Evolutionary conservation across 305 asterid genomes (phyloP).

Genomic region (Fraxinus albicans): DNA sequence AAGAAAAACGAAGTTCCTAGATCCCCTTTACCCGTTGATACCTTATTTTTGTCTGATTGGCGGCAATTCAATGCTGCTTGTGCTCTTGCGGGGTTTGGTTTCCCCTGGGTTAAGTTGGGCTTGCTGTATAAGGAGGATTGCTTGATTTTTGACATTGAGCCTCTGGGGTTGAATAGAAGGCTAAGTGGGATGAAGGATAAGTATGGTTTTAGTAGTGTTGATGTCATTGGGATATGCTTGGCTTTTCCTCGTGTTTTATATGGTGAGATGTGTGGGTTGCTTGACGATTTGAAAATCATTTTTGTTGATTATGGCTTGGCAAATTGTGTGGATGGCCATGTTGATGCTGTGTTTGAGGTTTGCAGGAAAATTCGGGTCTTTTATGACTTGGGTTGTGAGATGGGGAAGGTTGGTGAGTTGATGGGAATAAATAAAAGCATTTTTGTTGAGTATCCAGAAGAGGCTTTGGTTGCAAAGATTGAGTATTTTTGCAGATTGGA

Average conservation of each 20-base stretch:
- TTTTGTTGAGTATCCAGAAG: conserved; percentile 46
- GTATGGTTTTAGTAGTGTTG: conserved; percentile 41
- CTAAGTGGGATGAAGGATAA: conserved; percentile 33
- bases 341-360: conserved; percentile 45
- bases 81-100: conserved; percentile 56
- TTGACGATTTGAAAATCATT: conserved; percentile 47
- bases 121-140: conserved; percentile 38
- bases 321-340: conserved; percentile 38
- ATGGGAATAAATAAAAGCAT: conserved; percentile 45
- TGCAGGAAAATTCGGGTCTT: conserved; percentile 52
- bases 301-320: conserved; percentile 48
- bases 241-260: conserved; percentile 47
- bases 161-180: conserved; percentile 27
- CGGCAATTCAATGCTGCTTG: conserved; percentile 46
- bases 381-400: conserved; percentile 60
- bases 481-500: conserved; percentile 46
- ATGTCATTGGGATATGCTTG: conserved; percentile 53
- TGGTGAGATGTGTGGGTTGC: conserved; percentile 38
- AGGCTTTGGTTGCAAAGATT: conserved; percentile 44
- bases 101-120: conserved; percentile 66
- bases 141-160: conserved; percentile 28
- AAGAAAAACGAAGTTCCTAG: conserved; percentile 15
- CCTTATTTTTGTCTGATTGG: conserved; percentile 49
- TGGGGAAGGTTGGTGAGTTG: conserved; percentile 50
- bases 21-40: conserved; percentile 29